Conservation (phyloP, 129 eudicot genomes). For the Helianthus annuus region DNA sequence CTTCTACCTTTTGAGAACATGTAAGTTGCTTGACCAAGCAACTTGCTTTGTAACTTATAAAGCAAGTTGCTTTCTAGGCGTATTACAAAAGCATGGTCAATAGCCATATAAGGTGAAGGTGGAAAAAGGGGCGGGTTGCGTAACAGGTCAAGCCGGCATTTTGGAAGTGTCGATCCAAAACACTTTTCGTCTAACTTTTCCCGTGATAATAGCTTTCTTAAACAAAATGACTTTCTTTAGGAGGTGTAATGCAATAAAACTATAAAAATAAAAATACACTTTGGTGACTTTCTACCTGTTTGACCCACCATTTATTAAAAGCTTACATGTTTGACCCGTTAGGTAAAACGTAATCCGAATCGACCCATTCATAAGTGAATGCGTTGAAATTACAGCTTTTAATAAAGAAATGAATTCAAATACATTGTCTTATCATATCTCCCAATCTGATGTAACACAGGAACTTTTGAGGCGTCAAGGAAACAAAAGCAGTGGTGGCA, state of each 20-base stretch:
- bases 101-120: neutral
- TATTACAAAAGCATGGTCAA: neutral
- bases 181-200: neutral
- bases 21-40: too few relatives aligned
- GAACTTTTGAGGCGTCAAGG: slow-evolving; percentile 68
- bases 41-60: too few relatives aligned
- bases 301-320: neutral
- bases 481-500: slow-evolving; percentile 51
- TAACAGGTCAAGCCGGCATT: neutral
- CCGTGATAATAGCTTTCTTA: neutral
- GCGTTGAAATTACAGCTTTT: neutral
- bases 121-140: neutral
- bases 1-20: too few relatives aligned
- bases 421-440: neutral
- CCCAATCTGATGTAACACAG: slow-evolving; percentile 33
- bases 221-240: neutral
- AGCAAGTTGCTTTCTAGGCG: neutral
- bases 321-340: neutral
- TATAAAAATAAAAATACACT: neutral
- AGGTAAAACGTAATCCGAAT: neutral
- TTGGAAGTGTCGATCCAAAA: neutral
- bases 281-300: neutral
- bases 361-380: neutral
- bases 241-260: neutral
- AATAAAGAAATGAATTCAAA: neutral